Evolutionary conservation across 306 rosid species (phyloP).

Genomic region (Lathyrus aphaca): DNA sequence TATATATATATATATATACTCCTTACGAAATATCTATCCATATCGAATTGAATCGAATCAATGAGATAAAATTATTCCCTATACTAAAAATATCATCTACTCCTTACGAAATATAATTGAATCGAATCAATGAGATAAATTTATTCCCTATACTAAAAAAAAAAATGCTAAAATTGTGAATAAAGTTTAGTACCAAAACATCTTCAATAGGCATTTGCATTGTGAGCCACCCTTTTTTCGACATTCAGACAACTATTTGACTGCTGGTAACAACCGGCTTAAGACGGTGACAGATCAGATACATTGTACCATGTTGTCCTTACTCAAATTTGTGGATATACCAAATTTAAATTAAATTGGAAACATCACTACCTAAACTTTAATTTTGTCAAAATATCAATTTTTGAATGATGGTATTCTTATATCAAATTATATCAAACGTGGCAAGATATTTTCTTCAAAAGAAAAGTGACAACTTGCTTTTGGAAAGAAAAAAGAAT

Average conservation of each 20-base stretch:
- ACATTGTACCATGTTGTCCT: not conserved
- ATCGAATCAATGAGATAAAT: constrained; percentile 12
- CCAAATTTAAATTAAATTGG: not conserved
- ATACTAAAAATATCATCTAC: not conserved
- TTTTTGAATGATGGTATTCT: not conserved
- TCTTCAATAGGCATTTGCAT: not conserved
- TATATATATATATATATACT: too few species aligned
- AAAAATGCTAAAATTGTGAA: not conserved
- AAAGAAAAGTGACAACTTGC: constrained; percentile 25
- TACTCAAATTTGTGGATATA: not conserved
- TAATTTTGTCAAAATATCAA: not conserved
- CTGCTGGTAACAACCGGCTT: constrained; percentile 15
- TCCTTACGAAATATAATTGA: not conserved
- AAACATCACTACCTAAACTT: constrained; percentile 21
- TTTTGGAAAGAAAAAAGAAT: not conserved
- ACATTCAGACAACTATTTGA: constrained; percentile 18
- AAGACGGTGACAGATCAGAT: constrained; percentile 13
- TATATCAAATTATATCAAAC: not conserved
- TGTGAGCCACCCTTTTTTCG: not conserved
- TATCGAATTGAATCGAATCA: too few species aligned
- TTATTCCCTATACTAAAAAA: not conserved
- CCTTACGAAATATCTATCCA: too few species aligned
- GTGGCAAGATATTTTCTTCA: constrained; percentile 2
- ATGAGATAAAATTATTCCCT: too few species aligned
- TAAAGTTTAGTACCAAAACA: constrained; percentile 11